Conservation (phyloP, 495 filamentous ascomycete species). For the Parmelia sp. region DNA sequence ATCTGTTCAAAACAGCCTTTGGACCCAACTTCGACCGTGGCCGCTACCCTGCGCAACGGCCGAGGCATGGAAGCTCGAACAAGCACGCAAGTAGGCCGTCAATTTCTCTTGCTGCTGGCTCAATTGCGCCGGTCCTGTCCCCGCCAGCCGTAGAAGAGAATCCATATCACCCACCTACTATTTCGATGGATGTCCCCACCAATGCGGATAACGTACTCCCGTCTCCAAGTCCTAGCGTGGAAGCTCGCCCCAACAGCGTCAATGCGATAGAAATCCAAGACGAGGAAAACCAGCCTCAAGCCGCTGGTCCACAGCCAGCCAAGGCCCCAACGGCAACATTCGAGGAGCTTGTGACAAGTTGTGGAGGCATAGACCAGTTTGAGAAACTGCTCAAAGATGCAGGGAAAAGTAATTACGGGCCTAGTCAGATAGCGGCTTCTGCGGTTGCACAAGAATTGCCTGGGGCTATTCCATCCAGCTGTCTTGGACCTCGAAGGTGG, state of each 20-base stretch:
- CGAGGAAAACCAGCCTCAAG: neutral
- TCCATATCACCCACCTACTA: neutral
- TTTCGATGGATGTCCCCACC: neutral
- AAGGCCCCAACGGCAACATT: slow-evolving; percentile 3
- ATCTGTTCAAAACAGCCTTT: slow-evolving; percentile 2
- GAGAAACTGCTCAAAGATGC: slow-evolving; percentile 18
- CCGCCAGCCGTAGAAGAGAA: neutral
- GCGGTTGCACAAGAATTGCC: neutral
- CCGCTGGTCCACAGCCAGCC: neutral
- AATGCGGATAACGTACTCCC: slow-evolving; percentile 35
- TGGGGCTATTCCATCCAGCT: neutral
- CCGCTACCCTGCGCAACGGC: slow-evolving; percentile 7
- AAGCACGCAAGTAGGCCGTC: neutral
- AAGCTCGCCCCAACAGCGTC: slow-evolving; percentile 37
- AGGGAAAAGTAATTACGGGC: slow-evolving; percentile 4
- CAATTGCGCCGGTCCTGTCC: neutral
- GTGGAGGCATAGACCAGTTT: slow-evolving; percentile 20
- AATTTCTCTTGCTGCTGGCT: neutral
- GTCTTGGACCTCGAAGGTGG: neutral
- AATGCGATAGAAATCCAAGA: slow-evolving; percentile 13
- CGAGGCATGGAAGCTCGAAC: slow-evolving; percentile 1
- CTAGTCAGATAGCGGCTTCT: slow-evolving; percentile 3
- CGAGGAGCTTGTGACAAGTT: slow-evolving; percentile 14
- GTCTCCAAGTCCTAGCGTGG: slow-evolving; percentile 52
- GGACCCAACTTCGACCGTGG: slow-evolving; percentile 11